phyloP scores from a whole-genome alignment of 768 basidiomycete species.

The Porpolomopsis calyptriformis region DNA sequence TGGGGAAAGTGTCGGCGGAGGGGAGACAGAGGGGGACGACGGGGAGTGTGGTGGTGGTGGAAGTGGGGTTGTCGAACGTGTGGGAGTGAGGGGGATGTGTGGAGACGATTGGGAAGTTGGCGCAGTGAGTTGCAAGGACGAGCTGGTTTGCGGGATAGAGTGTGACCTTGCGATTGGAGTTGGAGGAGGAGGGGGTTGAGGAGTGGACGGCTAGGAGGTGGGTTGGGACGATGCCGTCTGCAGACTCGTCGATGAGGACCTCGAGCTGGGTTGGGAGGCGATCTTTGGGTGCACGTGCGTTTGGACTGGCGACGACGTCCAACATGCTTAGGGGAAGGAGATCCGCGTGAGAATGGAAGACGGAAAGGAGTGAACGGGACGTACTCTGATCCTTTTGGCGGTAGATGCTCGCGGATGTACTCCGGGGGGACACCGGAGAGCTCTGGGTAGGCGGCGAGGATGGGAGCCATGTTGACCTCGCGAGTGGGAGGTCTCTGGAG shows the following conservation, averaged over 20 bases:
- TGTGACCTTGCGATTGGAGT: slow-evolving; percentile 31
- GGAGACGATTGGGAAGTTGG: slow-evolving; percentile 39
- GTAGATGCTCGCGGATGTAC: slow-evolving; percentile 55
- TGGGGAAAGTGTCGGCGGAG: slow-evolving; percentile 54
- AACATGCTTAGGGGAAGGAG: slow-evolving; percentile 34
- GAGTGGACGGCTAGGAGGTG: slow-evolving; percentile 47
- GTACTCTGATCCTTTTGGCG: slow-evolving; percentile 34
- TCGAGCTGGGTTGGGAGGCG: not conserved
- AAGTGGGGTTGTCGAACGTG: not conserved
- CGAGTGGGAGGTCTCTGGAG: not conserved
- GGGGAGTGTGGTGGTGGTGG: slow-evolving; percentile 38
- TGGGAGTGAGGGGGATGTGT: slow-evolving; percentile 10
- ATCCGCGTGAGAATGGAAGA: slow-evolving; percentile 12
- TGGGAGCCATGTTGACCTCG: slow-evolving; percentile 15
- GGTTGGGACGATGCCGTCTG: slow-evolving; percentile 32
- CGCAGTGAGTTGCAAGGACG: slow-evolving; percentile 49
- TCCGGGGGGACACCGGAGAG: slow-evolving; percentile 52
- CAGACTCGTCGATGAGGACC: not conserved
- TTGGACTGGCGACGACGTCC: slow-evolving; percentile 39
- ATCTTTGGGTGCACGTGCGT: slow-evolving; percentile 15
- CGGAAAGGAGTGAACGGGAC: slow-evolving; percentile 16
- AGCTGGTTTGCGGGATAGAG: slow-evolving; percentile 55
- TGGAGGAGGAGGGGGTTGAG: slow-evolving; percentile 22
- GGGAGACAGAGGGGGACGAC: slow-evolving; percentile 63
- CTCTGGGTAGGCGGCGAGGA: slow-evolving; percentile 53